Evolutionary conservation across 352 stramenopile genomes (phyloP), one percentile per base, ranked within the genome.

Genomic region (Phytophthora cryptogea): DNA sequence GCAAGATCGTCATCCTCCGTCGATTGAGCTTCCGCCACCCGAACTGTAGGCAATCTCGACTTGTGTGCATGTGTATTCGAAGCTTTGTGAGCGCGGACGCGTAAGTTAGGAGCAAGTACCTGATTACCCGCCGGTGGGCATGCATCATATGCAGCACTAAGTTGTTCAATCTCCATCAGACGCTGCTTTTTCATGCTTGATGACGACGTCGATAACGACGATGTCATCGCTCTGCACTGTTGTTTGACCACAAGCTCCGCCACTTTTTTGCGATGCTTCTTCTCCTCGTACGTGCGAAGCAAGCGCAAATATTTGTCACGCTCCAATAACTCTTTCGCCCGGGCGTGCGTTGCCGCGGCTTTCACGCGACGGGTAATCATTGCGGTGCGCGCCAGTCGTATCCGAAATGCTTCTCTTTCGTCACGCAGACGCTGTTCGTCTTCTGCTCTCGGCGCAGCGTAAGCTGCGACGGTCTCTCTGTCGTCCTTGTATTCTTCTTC

Each of bases 211-310:
- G 60, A 70, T 13, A 70, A 52, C 3, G 76, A 63, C 2, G 59
- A 64, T 13, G 78, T 70, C 64, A 92, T 76, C 6, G 83, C 70
- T 7, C 69, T 68, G 37, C 78, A 89, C 44, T 92, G 83, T 13
- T 72, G 66, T 30, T 83, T 64, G 7, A 89, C 74, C 13, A 92
- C 79, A 2, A 75, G 27, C 44, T 89, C 74, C 0, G 77, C 73
- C 3, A 90, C 71, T 16, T 78, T 81, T 37, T 89, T 81, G 35
- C 84, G 71, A n/a, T 90, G 83, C 41, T 63, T 43, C 43, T 86
- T 65, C n/a, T 62, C 59, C 5, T 85, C 64, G 2, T 67, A 69
- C 17, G 67, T 47, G 3, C 72, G 63, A n/a, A 72, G 43, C 63
- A 88, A 56, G 1, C 59, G 45, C 11, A 82, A 28, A 53, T 81